Evolutionary conservation across 768 basidiomycete genomes (phyloP).

Genomic region (Mycena crocata): DNA sequence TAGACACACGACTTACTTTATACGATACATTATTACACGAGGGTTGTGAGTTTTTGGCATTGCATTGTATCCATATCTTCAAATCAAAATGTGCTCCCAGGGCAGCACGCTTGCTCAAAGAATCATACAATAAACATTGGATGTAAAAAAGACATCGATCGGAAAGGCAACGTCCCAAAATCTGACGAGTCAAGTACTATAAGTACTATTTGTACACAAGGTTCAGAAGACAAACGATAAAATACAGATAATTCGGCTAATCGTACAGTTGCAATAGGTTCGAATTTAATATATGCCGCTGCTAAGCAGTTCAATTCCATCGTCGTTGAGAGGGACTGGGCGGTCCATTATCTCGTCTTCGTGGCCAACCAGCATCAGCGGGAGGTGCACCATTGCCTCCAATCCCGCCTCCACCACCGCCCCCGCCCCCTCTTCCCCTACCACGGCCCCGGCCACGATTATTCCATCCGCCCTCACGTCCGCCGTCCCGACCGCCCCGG

Average conservation of each 20-base stretch:
- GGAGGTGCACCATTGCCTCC: constrained; percentile 54
- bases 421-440: constrained; percentile 45
- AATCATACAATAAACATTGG: no score
- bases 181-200: no score
- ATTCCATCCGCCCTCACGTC: constrained; percentile 36
- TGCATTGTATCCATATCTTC: no score
- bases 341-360: constrained; percentile 49
- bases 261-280: constrained; percentile 1
- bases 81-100: no score
- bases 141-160: no score
- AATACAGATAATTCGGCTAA: constrained; percentile 27
- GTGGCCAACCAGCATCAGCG: constrained; percentile 71
- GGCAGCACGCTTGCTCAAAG: no score
- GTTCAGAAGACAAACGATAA: constrained; percentile 13
- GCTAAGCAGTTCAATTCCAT: constrained; percentile 26
- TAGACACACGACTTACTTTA: not conserved
- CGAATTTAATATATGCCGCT: constrained; percentile 1
- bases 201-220: no score
- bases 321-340: constrained; percentile 39
- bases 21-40: not conserved
- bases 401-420: constrained; percentile 41
- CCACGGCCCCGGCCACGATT: constrained; percentile 48
- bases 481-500: constrained; percentile 47
- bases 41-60: no score
- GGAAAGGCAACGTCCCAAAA: no score